phyloP scores from a whole-genome alignment of 140 eudicot genomes.

The Flaveria floridana region DNA sequence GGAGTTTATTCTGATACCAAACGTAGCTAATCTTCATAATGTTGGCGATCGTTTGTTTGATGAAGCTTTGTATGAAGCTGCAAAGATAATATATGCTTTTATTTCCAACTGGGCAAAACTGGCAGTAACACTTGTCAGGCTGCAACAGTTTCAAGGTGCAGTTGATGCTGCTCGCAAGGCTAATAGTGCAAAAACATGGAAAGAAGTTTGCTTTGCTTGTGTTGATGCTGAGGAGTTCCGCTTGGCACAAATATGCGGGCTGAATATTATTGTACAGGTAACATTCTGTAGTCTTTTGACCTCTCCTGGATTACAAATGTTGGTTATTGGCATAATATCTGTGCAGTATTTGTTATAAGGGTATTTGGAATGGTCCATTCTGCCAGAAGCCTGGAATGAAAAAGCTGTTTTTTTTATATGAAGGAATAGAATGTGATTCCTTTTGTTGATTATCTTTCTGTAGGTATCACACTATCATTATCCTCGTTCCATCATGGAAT shows the following conservation, averaged over 20 bases:
- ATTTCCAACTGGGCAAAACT: conserved; percentile 97
- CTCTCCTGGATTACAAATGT: background rate
- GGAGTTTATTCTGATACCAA: conserved; percentile 95
- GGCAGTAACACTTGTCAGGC: conserved; percentile 82
- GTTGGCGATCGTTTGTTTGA: conserved; percentile 97
- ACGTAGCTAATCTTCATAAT: conserved; percentile 84
- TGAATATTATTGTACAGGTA: conserved; percentile 91
- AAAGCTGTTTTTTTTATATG: background rate
- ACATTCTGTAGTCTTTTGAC: background rate
- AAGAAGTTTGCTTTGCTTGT: conserved; percentile 99
- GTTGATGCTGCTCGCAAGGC: conserved; percentile 99
- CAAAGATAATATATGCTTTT: conserved; percentile 88
- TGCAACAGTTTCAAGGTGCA: conserved; percentile 94
- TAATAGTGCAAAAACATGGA: conserved; percentile 96
- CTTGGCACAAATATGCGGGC: conserved; percentile 98
- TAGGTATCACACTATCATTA: no score
- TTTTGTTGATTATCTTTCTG: no score
- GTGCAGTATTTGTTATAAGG: background rate
- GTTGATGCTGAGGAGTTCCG: conserved; percentile 99
- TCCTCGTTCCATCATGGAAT: no score
- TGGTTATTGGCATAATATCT: conserved; percentile 5
- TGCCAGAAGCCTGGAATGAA: background rate
- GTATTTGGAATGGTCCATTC: background rate
- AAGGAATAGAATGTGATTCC: background rate
- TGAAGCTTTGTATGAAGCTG: conserved; percentile 92